Evolutionary conservation across 345 rosid genomes (phyloP), one percentile per base, ranked within the genome.

Genomic region (Fremontodendron californicum): DNA sequence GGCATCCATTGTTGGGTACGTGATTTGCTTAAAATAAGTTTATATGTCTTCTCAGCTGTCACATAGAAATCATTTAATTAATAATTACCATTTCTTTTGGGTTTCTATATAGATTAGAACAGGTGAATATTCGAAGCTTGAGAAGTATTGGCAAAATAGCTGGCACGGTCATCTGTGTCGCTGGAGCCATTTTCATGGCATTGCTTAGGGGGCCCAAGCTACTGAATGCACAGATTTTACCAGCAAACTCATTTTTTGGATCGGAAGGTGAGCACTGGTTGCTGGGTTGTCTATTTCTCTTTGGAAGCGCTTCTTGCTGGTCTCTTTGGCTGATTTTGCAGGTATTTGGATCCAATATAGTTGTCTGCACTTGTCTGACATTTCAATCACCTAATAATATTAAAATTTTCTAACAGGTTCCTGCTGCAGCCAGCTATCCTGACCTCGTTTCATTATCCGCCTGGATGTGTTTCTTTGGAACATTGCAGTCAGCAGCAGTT

Each of bases 121-220:
- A 82, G 65, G 80, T 94, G 54, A 79, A 88, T 15, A 42, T 88
- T 13, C 23, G 84, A 81, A 85, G 90, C 80, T 18, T 64, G 43
- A 85, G 93, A 84, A 88, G 95, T 67, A 39, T 86, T 21, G 92
- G 93, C 2, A 94, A 94, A 84, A 79, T 92, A 21, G 45, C 45
- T 12, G 98, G 97, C 63, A 94, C 97, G 0, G 42, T 82, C 43
- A 9, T 89, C 16, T 88, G 91, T 77, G 92, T 92, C 2, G 60
- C 83, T 15, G 97, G 94, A 15, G 66, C 66, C 66, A 31, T 84
- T 57, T 79, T 84, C 27, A 92, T 92, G 94, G 87, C 91, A 25
- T 76, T 94, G 74, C 85, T 94, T 33, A 83, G 85, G 75, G 97
- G 98, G 54, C 89, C 90, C 27, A 91, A 92, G 85, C 85, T 94